Conservation (phyloP, 1,139 yeast species). For the Pichia sp. region DNA sequence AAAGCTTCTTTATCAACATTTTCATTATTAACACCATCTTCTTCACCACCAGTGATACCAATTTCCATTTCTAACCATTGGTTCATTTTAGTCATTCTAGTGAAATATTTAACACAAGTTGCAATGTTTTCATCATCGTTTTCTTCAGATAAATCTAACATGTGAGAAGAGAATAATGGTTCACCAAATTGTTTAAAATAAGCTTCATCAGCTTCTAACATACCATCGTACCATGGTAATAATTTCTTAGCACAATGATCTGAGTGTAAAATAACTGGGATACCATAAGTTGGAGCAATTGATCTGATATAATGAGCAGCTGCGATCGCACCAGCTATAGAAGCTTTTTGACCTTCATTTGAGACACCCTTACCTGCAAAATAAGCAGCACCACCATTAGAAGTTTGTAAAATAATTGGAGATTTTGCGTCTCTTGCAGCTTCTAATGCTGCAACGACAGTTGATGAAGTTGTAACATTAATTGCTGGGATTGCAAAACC, state of each 20-base stretch:
- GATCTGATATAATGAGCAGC: conserved; percentile 98
- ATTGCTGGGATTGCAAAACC: conserved; percentile 98
- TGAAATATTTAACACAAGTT: conserved; percentile 91
- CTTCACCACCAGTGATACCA: conserved; percentile 99
- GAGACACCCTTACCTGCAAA: conserved; percentile 99
- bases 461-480: conserved; percentile 95
- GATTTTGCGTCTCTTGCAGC: conserved; percentile 96
- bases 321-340: conserved; percentile 93
- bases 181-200: conserved; percentile 81
- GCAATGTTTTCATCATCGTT: conserved; percentile 92
- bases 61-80: conserved; percentile 99
- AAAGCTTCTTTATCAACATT: conserved; percentile 79
- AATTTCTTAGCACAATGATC: conserved; percentile 99
- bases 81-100: conserved; percentile 87
- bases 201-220: conserved; percentile 94
- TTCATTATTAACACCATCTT: conserved; percentile 99
- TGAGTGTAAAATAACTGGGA: conserved; percentile 95
- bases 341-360: conserved; percentile 89
- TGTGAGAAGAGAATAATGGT: conserved; percentile 97
- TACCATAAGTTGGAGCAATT: conserved; percentile 92
- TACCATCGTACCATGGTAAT: conserved; percentile 98
- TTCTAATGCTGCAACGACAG: conserved; percentile 95
- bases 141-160: conserved; percentile 98
- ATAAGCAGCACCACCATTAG: conserved; percentile 99
- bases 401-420: conserved; percentile 94